Evolutionary conservation across 148 eudicot species (phyloP).

Genomic region (Nepenthes gracilis): DNA sequence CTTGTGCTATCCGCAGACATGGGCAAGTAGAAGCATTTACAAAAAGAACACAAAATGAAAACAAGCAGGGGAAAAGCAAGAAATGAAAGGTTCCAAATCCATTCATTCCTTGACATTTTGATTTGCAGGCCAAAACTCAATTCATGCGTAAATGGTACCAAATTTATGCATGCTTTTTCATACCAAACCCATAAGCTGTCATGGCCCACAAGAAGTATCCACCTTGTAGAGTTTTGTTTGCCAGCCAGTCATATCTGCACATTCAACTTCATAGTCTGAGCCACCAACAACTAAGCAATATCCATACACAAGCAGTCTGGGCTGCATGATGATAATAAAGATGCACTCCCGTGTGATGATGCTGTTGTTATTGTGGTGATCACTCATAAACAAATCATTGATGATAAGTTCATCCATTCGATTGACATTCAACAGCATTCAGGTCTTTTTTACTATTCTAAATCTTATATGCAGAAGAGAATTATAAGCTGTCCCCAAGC

Average conservation of each 20-base stretch:
- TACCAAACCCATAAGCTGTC: conserved; percentile 90
- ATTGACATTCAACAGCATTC: no score
- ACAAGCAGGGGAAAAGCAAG: no score
- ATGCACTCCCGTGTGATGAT: no score
- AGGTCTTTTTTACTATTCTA: no score
- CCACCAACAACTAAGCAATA: background rate
- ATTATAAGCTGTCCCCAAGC: background rate
- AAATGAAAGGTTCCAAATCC: background rate
- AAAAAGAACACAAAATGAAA: no score
- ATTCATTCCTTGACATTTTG: background rate
- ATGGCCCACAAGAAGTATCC: conserved; percentile 96
- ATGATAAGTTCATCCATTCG: background rate
- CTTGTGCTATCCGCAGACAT: no score
- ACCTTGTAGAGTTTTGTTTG: conserved; percentile 55
- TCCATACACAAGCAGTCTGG: background rate
- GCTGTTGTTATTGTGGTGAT: no score
- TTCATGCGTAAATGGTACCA: background rate
- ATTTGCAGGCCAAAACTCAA: background rate
- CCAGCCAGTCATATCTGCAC: conserved; percentile 94
- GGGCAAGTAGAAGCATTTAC: no score
- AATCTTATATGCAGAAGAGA: no score
- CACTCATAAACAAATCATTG: background rate
- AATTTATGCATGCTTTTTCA: conserved; percentile 1
- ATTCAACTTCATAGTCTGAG: background rate
- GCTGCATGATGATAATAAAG: no score